These are phyloP conservation scores for Phaffomyces thermotolerans DNA, from an alignment of 805 yeast species.

Conservation along the genomic window DNA sequence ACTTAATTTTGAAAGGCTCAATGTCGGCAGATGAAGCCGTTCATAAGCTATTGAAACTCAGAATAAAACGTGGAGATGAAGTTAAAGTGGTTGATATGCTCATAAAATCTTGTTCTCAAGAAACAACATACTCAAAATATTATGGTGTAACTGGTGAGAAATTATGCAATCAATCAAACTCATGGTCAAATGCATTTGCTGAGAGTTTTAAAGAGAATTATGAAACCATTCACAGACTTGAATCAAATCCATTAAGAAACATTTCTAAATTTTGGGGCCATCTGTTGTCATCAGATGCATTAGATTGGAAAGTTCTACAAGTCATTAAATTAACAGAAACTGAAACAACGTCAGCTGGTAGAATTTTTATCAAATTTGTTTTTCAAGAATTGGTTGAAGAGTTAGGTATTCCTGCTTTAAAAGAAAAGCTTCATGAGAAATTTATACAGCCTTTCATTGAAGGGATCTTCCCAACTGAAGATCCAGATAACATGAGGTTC, in stretches of 20 bases:
- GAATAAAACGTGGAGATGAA: conserved; percentile 36
- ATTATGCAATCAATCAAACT: conserved; percentile 40
- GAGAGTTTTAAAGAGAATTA: conserved; percentile 51
- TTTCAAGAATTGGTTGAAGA: conserved; percentile 77
- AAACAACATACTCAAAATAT: conserved; percentile 76
- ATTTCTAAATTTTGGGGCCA: conserved; percentile 86
- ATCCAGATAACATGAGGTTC: conserved; percentile 55
- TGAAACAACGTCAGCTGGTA: conserved; percentile 67
- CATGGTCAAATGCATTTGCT: conserved; percentile 54
- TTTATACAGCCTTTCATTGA: conserved; percentile 39
- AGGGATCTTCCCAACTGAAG: conserved; percentile 59
- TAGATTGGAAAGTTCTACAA: conserved; percentile 57
- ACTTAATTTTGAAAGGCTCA: conserved; percentile 79
- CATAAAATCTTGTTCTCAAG: conserved; percentile 77
- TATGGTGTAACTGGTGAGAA: conserved; percentile 73
- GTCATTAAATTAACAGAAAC: conserved; percentile 55
- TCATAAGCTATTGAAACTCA: conserved; percentile 63
- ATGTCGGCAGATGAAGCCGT: conserved; percentile 91
- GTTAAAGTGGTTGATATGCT: conserved; percentile 61
- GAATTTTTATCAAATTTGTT: conserved; percentile 76
- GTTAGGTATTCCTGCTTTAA: conserved; percentile 50
- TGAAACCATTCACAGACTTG: conserved; percentile 53
- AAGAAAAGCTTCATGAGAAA: conserved; percentile 43
- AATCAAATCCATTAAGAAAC: conserved; percentile 67
- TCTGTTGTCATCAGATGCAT: conserved; percentile 58